A percentile compares a stretch with the other conserved stretches of the same genome.
Evolutionary conservation across 2,329 filamentous ascomycete genomes (phyloP).

Genomic region (Fusarium acutatum): DNA sequence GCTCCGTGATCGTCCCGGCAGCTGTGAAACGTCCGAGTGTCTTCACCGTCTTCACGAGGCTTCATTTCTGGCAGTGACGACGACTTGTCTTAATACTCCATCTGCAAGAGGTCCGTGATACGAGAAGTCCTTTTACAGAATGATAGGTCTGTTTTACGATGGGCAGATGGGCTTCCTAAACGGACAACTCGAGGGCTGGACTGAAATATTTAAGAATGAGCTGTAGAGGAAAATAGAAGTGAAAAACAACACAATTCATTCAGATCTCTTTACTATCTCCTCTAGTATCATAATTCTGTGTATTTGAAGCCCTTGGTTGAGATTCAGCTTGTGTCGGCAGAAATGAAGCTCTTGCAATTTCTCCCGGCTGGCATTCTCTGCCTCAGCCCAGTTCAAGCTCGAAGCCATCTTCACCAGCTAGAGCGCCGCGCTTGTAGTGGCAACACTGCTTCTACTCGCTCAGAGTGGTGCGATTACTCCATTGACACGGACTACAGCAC

Average conservation of each 20-base stretch:
- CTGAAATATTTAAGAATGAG: neutral
- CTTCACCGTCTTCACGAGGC: neutral
- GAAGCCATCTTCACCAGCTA: neutral
- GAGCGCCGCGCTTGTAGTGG: neutral
- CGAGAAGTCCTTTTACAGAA: neutral
- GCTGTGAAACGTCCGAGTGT: too few species aligned
- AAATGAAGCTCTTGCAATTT: neutral
- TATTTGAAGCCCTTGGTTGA: neutral
- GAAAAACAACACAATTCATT: neutral
- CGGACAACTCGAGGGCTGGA: neutral
- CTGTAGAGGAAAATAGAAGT: neutral
- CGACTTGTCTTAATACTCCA: neutral
- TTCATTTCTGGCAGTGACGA: neutral
- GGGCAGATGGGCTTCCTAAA: neutral
- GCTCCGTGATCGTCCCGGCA: neutral
- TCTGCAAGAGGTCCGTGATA: neutral
- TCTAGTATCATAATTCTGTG: too few species aligned
- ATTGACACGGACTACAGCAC: constrained; percentile 57
- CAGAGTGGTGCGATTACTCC: constrained; percentile 57
- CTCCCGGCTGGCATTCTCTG: neutral
- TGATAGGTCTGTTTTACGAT: neutral
- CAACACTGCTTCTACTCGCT: neutral
- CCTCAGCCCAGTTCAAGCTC: neutral
- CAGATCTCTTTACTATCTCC: accelerated
- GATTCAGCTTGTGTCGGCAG: neutral